phyloP scores from a whole-genome alignment of 345 rosid genomes.

The Acer yangbiense region DNA sequence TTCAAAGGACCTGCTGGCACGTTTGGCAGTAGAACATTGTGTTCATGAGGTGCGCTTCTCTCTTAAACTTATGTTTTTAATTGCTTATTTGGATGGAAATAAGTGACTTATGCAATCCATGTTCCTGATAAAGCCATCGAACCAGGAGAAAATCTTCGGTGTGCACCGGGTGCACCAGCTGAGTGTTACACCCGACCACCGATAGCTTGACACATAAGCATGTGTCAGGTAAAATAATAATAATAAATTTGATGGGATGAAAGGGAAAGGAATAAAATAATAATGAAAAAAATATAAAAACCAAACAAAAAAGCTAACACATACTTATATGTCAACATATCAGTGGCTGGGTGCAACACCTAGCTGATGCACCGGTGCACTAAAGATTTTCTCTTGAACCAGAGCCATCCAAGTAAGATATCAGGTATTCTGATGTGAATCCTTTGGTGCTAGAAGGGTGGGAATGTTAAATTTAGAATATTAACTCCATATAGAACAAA shows the following conservation, averaged over 20 bases:
- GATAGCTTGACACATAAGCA: too few species aligned
- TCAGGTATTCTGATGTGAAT: background rate
- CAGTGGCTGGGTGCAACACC: too few species aligned
- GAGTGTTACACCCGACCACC: too few species aligned
- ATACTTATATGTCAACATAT: too few species aligned
- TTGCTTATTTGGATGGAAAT: background rate
- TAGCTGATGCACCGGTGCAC: too few species aligned
- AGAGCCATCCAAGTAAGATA: background rate
- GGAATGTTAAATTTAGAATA: background rate
- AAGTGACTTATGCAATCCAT: background rate
- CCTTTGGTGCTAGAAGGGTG: background rate
- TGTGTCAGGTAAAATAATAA: too few species aligned
- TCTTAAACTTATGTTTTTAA: background rate
- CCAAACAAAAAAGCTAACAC: too few species aligned
- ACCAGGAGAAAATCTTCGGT: background rate
- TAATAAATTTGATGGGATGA: too few species aligned
- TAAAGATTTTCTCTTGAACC: background rate
- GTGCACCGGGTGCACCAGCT: too few species aligned
- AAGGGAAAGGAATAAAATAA: too few species aligned
- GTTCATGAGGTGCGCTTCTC: slow-evolving; percentile 72
- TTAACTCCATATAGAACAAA: background rate
- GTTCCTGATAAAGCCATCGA: background rate
- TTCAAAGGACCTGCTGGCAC: slow-evolving; percentile 70
- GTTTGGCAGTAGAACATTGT: slow-evolving; percentile 86
- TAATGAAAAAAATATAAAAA: too few species aligned